These are phyloP conservation scores for Sarcomyxa edulis DNA, from an alignment of 768 basidiomycete genomes.

Conservation along the genomic window DNA sequence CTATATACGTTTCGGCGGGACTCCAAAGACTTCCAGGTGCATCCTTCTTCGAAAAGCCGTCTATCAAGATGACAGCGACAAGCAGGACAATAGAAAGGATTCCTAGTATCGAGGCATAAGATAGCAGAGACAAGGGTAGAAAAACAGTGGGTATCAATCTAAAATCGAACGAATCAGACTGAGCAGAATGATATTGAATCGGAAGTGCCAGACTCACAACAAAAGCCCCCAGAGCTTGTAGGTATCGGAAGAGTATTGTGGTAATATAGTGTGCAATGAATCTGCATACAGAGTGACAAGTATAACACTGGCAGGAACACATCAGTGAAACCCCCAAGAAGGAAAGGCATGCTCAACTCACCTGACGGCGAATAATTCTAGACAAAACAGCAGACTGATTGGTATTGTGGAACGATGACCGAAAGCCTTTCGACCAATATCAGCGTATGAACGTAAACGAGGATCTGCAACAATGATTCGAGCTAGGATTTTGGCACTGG, in stretches of 20 bases:
- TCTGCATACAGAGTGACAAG: slow-evolving; percentile 90
- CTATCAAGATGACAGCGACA: slow-evolving; percentile 71
- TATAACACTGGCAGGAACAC: slow-evolving; percentile 50
- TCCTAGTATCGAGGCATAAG: slow-evolving; percentile 84
- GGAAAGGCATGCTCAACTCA: slow-evolving; percentile 20
- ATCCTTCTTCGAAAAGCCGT: slow-evolving; percentile 70
- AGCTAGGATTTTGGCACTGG: slow-evolving; percentile 84
- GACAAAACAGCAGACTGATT: slow-evolving; percentile 72
- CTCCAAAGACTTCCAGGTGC: slow-evolving; percentile 79
- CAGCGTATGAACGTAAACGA: slow-evolving; percentile 75
- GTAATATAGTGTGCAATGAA: slow-evolving; percentile 70
- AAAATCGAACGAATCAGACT: slow-evolving; percentile 4
- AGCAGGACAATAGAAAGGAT: slow-evolving; percentile 75
- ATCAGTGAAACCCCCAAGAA: not conserved
- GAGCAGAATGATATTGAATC: not conserved
- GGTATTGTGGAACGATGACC: slow-evolving; percentile 63
- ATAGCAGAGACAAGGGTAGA: slow-evolving; percentile 80
- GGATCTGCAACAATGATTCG: slow-evolving; percentile 66
- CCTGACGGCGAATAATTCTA: slow-evolving; percentile 85
- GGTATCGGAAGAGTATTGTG: slow-evolving; percentile 55
- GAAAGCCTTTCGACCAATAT: slow-evolving; percentile 87
- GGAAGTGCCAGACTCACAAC: slow-evolving; percentile 42
- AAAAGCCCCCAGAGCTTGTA: slow-evolving; percentile 75
- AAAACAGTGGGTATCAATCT: slow-evolving; percentile 84
- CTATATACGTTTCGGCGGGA: slow-evolving; percentile 64